phyloP scores from a whole-genome alignment of 106 monocot species.

The Dioscorea dumetorum region DNA sequence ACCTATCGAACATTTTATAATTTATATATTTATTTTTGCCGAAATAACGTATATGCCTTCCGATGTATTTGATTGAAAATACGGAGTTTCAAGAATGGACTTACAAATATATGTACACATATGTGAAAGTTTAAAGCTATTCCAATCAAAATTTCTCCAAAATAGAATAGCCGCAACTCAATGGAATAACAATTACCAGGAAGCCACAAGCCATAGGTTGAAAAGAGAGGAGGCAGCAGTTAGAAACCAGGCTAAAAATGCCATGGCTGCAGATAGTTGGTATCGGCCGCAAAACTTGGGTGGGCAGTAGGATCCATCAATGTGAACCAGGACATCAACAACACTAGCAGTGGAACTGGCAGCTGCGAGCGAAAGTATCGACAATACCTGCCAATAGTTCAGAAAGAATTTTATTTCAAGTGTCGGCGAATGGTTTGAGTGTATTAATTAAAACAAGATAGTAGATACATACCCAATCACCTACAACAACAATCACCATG shows the following conservation, averaged over 20 bases:
- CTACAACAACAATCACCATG: slow-evolving; percentile 53
- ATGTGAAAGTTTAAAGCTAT: not conserved
- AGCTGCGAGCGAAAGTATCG: slow-evolving; percentile 66
- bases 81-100: not conserved
- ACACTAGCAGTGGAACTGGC: slow-evolving; percentile 62
- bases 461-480: slow-evolving; percentile 57
- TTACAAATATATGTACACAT: not conserved
- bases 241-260: slow-evolving; percentile 84
- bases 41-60: not conserved
- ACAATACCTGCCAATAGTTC: slow-evolving; percentile 39
- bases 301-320: slow-evolving; percentile 32
- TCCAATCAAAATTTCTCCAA: not conserved
- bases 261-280: slow-evolving; percentile 76
- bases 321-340: slow-evolving; percentile 44
- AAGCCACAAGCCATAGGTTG: slow-evolving; percentile 73
- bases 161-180: not conserved
- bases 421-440: not conserved
- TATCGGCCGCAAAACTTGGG: slow-evolving; percentile 63
- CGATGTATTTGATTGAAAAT: not conserved
- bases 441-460: not conserved
- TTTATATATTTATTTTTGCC: not conserved
- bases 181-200: slow-evolving; percentile 28
- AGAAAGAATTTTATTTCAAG: not conserved
- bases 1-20: not conserved
- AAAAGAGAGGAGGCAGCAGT: slow-evolving; percentile 57